These are phyloP conservation scores for Gossypium gossypioides DNA, from an alignment of 441 rosid species.

Conservation along the genomic window DNA sequence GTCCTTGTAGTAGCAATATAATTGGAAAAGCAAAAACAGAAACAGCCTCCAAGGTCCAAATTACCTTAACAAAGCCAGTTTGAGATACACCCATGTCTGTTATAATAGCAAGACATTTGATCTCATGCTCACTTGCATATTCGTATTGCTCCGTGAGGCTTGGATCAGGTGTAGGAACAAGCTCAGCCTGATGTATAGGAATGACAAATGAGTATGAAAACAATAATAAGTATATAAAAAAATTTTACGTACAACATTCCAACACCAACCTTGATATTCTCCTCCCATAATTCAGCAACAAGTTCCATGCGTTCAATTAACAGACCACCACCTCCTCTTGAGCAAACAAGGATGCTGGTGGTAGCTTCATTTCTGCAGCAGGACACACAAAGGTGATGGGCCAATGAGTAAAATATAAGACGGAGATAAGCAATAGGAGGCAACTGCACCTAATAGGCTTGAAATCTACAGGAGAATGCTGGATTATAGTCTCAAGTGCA, in stretches of 20 bases:
- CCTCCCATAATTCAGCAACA: constrained; percentile 79
- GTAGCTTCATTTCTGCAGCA: constrained; percentile 53
- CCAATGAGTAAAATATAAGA: neutral
- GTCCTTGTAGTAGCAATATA: neutral
- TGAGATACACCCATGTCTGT: constrained; percentile 70
- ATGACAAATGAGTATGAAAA: constrained; percentile 19
- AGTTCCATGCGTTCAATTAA: constrained; percentile 87
- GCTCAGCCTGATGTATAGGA: constrained; percentile 53
- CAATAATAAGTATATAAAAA: neutral
- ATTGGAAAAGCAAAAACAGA: neutral
- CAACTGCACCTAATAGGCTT: constrained; percentile 45
- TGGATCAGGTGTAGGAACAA: constrained; percentile 82
- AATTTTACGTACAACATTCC: neutral
- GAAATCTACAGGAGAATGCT: constrained; percentile 53
- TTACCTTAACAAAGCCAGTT: constrained; percentile 66
- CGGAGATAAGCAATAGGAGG: neutral
- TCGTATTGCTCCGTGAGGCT: constrained; percentile 94
- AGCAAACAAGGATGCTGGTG: constrained; percentile 73
- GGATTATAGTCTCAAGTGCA: constrained; percentile 79
- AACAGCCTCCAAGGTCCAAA: neutral
- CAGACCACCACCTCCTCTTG: constrained; percentile 96
- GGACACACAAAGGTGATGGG: constrained; percentile 12
- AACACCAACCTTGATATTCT: constrained; percentile 61
- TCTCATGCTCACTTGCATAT: constrained; percentile 86
- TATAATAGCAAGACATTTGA: constrained; percentile 75